phyloP scores from a whole-genome alignment of 2,329 filamentous ascomycete genomes.

The Gremmenia infestans region DNA sequence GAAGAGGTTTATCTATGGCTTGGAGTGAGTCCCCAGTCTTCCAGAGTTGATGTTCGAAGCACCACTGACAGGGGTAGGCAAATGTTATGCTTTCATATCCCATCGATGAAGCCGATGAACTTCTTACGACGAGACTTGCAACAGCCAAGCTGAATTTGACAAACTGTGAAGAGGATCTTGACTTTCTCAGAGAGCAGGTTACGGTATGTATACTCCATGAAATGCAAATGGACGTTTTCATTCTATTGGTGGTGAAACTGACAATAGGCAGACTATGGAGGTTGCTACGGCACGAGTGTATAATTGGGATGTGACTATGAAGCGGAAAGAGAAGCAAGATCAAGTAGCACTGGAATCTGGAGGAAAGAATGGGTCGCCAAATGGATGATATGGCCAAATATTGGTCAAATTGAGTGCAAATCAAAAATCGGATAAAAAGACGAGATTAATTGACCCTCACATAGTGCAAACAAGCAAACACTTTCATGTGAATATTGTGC shows the following conservation, averaged over 20 bases:
- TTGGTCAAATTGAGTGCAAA: background rate
- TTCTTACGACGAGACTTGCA: conserved; percentile 71
- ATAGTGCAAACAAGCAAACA: no score
- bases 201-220: conserved; percentile 56
- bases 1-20: conserved; percentile 97
- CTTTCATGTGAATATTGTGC: no score
- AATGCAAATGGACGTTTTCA: background rate
- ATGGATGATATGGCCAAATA: conserved; percentile 22
- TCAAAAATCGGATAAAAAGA: background rate
- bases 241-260: background rate
- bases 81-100: conserved; percentile 98
- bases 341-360: conserved; percentile 39
- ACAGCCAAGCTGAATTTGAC: conserved; percentile 73
- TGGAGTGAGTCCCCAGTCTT: conserved; percentile 51
- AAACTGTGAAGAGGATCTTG: conserved; percentile 95
- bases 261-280: conserved; percentile 55
- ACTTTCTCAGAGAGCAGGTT: conserved; percentile 93
- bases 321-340: conserved; percentile 80
- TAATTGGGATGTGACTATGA: conserved; percentile 97
- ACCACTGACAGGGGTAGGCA: conserved; percentile 49
- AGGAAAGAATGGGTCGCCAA: conserved; percentile 30
- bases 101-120: conserved; percentile 75
- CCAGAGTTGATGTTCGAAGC: background rate
- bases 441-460: background rate
- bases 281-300: conserved; percentile 96